A percentile compares a stretch with the other conserved stretches of the same genome.
These are phyloP conservation scores for Alternaria ethzedia DNA, from an alignment of 2,329 filamentous ascomycete genomes.

Conservation along the genomic window DNA sequence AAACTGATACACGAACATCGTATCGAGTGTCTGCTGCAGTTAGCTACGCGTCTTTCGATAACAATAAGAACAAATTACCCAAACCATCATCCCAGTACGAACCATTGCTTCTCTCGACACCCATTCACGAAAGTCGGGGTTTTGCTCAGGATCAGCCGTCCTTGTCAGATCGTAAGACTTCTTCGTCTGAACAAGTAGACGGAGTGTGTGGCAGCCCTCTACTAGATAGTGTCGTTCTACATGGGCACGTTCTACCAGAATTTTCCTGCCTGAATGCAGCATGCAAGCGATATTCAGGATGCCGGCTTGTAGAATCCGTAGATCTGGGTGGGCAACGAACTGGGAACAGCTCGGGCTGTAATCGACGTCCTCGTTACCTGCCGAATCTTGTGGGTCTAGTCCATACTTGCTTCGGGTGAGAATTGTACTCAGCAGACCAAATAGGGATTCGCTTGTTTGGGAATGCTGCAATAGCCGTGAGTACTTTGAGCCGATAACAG, in stretches of 20 bases:
- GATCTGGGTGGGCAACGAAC: neutral
- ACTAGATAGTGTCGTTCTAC: conserved; percentile 4
- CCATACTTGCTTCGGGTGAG: conserved; percentile 2
- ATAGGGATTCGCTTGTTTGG: neutral
- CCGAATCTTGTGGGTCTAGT: neutral
- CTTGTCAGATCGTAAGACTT: neutral
- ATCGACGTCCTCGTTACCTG: neutral
- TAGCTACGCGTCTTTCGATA: neutral
- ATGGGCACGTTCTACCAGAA: conserved; percentile 4
- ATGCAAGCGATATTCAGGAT: conserved; percentile 15
- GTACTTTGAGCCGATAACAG: conserved; percentile 35
- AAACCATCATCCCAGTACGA: conserved; percentile 15
- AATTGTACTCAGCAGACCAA: neutral
- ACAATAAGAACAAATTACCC: neutral
- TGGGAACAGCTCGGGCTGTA: neutral
- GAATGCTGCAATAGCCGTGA: conserved; percentile 2
- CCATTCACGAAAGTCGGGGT: neutral
- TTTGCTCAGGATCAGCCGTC: neutral
- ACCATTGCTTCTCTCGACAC: conserved; percentile 1
- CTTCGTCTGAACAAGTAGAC: neutral
- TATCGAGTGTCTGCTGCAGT: conserved; percentile 3
- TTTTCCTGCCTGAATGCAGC: conserved; percentile 12
- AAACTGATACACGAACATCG: conserved; percentile 14
- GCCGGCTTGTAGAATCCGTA: conserved; percentile 13
- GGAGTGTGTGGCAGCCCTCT: conserved; percentile 9